Evolutionary conservation across 768 basidiomycete species (phyloP).

Genomic region (Hygrocybe coccinea): DNA sequence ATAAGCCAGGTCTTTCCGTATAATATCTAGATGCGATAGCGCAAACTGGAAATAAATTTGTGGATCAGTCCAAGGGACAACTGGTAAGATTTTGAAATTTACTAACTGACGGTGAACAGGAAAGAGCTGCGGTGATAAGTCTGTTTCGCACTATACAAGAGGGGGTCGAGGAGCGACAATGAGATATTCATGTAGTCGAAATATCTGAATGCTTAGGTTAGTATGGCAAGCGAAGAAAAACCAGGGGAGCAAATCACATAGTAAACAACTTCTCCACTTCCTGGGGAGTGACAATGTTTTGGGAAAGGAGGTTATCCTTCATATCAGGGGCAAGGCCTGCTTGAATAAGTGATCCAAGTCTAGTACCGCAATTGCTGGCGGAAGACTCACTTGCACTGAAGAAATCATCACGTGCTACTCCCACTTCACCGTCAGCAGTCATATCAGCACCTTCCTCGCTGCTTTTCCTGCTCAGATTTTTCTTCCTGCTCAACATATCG

Average conservation of each 20-base stretch:
- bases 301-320: constrained; percentile 52
- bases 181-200: constrained; percentile 78
- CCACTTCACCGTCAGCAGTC: constrained; percentile 47
- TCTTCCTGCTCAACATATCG: constrained; percentile 49
- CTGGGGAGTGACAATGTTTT: constrained; percentile 54
- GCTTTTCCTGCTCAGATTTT: constrained; percentile 25
- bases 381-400: constrained; percentile 54
- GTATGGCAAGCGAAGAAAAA: constrained; percentile 2
- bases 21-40: constrained; percentile 85
- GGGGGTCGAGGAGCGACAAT: constrained; percentile 72
- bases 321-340: constrained; percentile 41
- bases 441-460: constrained; percentile 30
- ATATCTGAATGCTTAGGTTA: constrained; percentile 42
- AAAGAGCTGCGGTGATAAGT: constrained; percentile 84
- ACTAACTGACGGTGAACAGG: constrained; percentile 85
- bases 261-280: constrained; percentile 72
- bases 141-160: constrained; percentile 76
- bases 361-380: background rate
- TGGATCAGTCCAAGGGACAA: background rate
- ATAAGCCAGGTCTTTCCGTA: constrained; percentile 62
- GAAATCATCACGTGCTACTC: constrained; percentile 64
- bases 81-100: background rate
- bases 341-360: background rate
- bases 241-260: constrained; percentile 44
- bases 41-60: constrained; percentile 53